Base-by-base conservation (phyloP, 148 eudicot species). In the Salicornia ramosissima region DNA sequence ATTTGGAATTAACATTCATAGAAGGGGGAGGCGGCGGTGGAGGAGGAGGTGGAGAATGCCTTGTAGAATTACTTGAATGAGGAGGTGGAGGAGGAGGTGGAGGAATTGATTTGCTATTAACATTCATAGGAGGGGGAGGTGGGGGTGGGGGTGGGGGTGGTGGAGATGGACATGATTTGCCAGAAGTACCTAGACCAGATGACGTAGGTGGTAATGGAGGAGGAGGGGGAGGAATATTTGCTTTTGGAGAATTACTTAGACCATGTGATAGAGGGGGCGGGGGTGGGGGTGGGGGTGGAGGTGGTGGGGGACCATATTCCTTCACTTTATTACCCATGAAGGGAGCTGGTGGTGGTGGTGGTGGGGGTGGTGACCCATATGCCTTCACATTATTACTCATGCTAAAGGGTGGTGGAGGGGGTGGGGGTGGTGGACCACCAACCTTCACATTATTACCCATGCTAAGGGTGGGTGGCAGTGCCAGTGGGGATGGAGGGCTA, bases 321-420 rank as follows among this genome's bases (percentile, higher is more conserved):
- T 61, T 65, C 21, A 16, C 53, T 57, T 45, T 24, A 61, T 54
- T 65, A 46, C 59, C 53, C 66, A 15, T 66, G 40, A 82, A 77
- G 19, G 81, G 72, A 24, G 70, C 82, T 14, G 84, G 83, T n/a
- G 86, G 87, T 26, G 81, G 80, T 39, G 87, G 84, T 11, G 86
- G 92, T 15, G 89, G 86, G 15, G 93, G 81, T 21, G 83, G 76
- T 28, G 83, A 73, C 5, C 77, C 64, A 46, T 33, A 24, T 11
- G 63, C 67, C 47, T 61, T 65, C 21, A 16, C 53, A 63, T 45
- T 24, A 61, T 54, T 65, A 46, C 59, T 54, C 66, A 15, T 66
- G 40, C 40, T 8, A 3, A 36, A 8, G 40, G 40, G 71, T 11
- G 82, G 70, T 33, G 79, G 76, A 13, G 75, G 79, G 5, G 77